These are phyloP conservation scores for Saxophila tyrrhenica DNA, from an alignment of 495 filamentous ascomycete genomes.

Conservation along the genomic window DNA sequence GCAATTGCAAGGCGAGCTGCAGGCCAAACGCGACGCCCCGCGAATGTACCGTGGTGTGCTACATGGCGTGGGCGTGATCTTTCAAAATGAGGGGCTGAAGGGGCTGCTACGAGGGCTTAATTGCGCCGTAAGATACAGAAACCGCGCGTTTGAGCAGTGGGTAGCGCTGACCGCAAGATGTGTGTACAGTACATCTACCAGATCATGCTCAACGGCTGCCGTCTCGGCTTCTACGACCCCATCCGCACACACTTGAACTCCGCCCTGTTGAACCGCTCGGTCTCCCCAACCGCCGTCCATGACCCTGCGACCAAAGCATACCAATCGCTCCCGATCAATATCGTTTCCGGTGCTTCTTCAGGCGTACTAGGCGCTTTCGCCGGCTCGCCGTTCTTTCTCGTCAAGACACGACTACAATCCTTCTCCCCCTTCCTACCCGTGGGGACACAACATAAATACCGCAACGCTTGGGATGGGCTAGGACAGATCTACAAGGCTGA, in stretches of 20 bases:
- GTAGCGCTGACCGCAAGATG: too few relatives aligned
- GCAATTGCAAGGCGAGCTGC: constrained; percentile 94
- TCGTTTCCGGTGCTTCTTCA: constrained; percentile 77
- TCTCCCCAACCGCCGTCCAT: constrained; percentile 28
- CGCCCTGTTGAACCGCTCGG: constrained; percentile 19
- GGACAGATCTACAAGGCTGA: constrained; percentile 64
- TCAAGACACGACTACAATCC: constrained; percentile 93
- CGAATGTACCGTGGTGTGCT: constrained; percentile 85
- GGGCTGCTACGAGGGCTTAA: constrained; percentile 85
- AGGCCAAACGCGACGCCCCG: constrained; percentile 68
- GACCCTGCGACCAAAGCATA: not conserved
- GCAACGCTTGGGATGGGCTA: constrained; percentile 73
- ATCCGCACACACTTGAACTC: constrained; percentile 58
- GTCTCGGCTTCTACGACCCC: constrained; percentile 95
- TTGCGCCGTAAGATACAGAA: constrained; percentile 66
- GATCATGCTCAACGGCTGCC: constrained; percentile 89
- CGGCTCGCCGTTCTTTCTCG: constrained; percentile 94
- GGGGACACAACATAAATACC: constrained; percentile 89
- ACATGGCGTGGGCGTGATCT: constrained; percentile 82
- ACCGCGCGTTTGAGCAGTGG: too few relatives aligned
- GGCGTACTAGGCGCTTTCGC: constrained; percentile 83
- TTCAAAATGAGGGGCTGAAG: constrained; percentile 76
- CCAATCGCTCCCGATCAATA: constrained; percentile 81
- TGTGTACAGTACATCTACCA: constrained; percentile 91
- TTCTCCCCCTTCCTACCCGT: constrained; percentile 90